These are phyloP conservation scores for Cercospora sp. DNA, from an alignment of 2,329 filamentous ascomycete species.

Conservation along the genomic window DNA sequence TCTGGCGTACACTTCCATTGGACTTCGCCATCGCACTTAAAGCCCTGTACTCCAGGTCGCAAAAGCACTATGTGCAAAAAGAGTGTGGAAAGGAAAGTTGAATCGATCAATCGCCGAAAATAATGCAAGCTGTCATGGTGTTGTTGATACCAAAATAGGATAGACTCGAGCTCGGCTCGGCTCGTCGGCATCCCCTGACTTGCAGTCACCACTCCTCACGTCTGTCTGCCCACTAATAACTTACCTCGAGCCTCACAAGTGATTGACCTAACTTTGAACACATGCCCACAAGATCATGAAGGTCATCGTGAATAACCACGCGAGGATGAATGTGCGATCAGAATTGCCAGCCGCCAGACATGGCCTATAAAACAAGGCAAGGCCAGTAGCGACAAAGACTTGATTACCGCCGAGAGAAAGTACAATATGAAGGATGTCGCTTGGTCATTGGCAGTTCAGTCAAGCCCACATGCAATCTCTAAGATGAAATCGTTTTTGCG, in stretches of 20 bases:
- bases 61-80: neutral
- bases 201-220: too few species aligned
- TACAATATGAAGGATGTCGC: neutral
- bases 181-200: neutral
- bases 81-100: neutral
- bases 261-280: too few species aligned
- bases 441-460: neutral
- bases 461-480: neutral
- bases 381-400: neutral
- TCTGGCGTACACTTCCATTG: constrained; percentile 34
- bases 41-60: too few species aligned
- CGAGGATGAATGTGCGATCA: too few species aligned
- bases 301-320: too few species aligned
- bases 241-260: too few species aligned
- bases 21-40: constrained; percentile 11
- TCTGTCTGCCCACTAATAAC: too few species aligned
- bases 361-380: neutral
- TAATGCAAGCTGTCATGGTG: constrained; percentile 10
- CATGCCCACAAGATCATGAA: too few species aligned
- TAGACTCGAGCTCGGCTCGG: constrained; percentile 3
- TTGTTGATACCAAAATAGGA: constrained; percentile 4
- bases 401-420: neutral
- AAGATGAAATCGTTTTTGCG: neutral
- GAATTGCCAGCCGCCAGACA: neutral
- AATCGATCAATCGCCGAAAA: neutral